phyloP scores from a whole-genome alignment of 441 rosid species.

The Hura crepitans region DNA sequence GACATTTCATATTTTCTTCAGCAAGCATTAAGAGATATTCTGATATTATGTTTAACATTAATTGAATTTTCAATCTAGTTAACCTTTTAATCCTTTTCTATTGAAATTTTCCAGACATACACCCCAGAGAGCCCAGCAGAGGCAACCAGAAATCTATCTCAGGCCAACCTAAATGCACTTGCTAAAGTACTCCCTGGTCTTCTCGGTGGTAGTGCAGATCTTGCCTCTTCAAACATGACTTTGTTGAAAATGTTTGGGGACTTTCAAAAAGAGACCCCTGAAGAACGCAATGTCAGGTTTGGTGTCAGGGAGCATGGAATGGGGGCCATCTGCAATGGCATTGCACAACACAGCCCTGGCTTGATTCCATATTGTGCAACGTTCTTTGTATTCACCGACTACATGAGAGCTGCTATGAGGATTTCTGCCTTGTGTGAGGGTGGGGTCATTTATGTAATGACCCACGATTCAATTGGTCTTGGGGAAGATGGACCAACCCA shows the following conservation, averaged over 20 bases:
- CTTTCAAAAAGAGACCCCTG: slow-evolving; percentile 78
- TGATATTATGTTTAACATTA: neutral
- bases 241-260: slow-evolving; percentile 76
- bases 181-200: slow-evolving; percentile 69
- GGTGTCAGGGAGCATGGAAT: slow-evolving; percentile 90
- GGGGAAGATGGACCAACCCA: slow-evolving; percentile 98
- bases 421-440: slow-evolving; percentile 70
- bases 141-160: slow-evolving; percentile 83
- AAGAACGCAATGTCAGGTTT: slow-evolving; percentile 76
- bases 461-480: slow-evolving; percentile 92
- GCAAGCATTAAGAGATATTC: neutral
- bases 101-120: slow-evolving; percentile 48
- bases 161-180: slow-evolving; percentile 71
- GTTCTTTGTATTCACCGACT: slow-evolving; percentile 92
- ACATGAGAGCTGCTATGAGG: slow-evolving; percentile 90
- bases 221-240: slow-evolving; percentile 93
- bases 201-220: slow-evolving; percentile 91
- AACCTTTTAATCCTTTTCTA: slow-evolving; percentile 6
- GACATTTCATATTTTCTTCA: neutral
- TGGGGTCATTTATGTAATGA: slow-evolving; percentile 84
- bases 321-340: slow-evolving; percentile 88
- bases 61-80: slow-evolving; percentile 1
- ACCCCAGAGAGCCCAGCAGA: slow-evolving; percentile 74
- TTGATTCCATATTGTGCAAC: slow-evolving; percentile 84
- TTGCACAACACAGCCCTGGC: slow-evolving; percentile 75